A percentile compares a stretch with the other conserved stretches of the same genome.
Evolutionary conservation across 225 moss, liverwort and hornwort species (phyloP).

Genomic region (Lunularia cruciata): DNA sequence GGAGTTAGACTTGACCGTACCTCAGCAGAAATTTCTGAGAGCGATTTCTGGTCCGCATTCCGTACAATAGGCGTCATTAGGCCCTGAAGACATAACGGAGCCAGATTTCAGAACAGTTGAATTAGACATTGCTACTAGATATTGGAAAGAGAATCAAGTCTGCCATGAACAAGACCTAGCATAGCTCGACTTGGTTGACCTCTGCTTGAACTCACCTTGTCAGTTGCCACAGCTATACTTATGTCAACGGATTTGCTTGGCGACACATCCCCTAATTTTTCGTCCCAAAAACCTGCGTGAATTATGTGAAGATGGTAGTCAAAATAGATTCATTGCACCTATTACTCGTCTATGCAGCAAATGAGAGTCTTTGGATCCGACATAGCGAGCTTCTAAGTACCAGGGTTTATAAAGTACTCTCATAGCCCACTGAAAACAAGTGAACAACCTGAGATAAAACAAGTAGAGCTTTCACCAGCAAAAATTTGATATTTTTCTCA

Average conservation of each 20-base stretch:
- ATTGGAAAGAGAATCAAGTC: neutral
- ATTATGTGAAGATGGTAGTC: neutral
- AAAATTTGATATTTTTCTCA: no score
- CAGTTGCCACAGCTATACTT: slow-evolving; percentile 88
- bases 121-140: neutral
- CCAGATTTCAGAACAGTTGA: neutral
- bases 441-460: neutral
- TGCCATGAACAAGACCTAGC: neutral
- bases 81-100: slow-evolving; percentile 47
- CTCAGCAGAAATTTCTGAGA: slow-evolving; percentile 81
- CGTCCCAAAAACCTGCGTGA: slow-evolving; percentile 88
- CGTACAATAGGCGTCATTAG: slow-evolving; percentile 90
- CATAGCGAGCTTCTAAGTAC: no score
- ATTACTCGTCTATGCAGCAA: no score
- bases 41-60: slow-evolving; percentile 82
- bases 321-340: no score
- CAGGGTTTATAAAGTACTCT: no score
- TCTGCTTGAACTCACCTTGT: slow-evolving; percentile 52
- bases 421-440: no score
- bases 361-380: no score
- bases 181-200: neutral
- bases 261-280: slow-evolving; percentile 59
- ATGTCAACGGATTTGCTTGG: slow-evolving; percentile 72
- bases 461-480: no score
- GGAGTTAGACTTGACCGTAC: slow-evolving; percentile 32